Conservation (phyloP, 2,329 filamentous ascomycete species). For the Trichoderma asperellum region DNA sequence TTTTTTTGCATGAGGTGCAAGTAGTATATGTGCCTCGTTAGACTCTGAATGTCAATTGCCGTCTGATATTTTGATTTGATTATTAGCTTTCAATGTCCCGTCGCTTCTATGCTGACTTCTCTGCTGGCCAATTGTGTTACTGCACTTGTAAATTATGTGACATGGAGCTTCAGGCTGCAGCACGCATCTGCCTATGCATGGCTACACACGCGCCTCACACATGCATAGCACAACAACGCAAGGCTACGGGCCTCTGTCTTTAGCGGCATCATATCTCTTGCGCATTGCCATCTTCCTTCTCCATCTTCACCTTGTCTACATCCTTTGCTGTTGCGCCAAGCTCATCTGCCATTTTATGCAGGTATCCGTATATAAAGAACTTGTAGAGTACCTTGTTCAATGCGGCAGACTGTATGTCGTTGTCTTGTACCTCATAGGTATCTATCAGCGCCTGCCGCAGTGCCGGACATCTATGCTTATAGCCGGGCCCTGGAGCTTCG, state of each 20-base stretch:
- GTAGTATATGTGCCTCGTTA: too few species aligned
- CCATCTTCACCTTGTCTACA: not conserved
- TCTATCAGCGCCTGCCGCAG: not conserved
- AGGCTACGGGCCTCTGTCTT: not conserved
- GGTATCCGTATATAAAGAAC: not conserved
- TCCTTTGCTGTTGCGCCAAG: not conserved
- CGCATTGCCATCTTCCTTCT: not conserved
- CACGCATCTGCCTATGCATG: not conserved
- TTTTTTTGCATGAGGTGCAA: too few species aligned
- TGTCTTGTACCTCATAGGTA: not conserved
- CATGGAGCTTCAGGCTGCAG: not conserved
- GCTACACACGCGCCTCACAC: not conserved
- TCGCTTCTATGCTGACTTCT: too few species aligned
- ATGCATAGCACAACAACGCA: not conserved
- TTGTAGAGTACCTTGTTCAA: not conserved
- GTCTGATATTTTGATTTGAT: too few species aligned
- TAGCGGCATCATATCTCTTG: not conserved
- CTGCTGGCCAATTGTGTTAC: not conserved
- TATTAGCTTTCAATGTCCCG: too few species aligned
- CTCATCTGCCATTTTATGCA: not conserved
- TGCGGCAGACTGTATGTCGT: not conserved
- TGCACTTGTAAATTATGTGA: not conserved
- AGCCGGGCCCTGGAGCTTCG: slow-evolving; percentile 23
- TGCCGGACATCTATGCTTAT: slow-evolving; percentile 21
- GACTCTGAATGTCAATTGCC: too few species aligned